Percentiles rank a stretch among this genome's conserved stretches.
phyloP scores from a whole-genome alignment of 345 rosid genomes.

The Salix purpurea region DNA sequence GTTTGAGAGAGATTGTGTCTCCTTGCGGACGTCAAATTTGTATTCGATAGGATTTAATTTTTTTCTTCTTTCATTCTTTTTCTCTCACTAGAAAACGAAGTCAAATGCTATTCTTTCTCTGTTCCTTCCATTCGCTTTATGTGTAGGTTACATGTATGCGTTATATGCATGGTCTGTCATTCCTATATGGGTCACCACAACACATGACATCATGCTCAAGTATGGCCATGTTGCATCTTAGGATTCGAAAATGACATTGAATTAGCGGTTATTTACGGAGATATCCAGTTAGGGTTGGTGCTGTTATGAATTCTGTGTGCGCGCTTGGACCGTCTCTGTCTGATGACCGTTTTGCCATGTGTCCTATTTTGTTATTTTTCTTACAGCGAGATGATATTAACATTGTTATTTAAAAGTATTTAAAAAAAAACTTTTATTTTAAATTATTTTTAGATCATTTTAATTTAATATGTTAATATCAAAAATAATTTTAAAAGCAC shows the following conservation, averaged over 20 bases:
- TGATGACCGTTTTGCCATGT: not conserved
- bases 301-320: not conserved
- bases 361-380: not conserved
- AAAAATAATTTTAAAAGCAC: too few species aligned
- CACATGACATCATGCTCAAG: not conserved
- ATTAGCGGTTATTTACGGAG: not conserved
- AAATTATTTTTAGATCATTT: too few species aligned
- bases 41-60: slow-evolving; percentile 20
- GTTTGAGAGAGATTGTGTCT: slow-evolving; percentile 28
- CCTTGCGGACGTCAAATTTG: slow-evolving; percentile 83
- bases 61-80: slow-evolving; percentile 20
- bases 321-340: not conserved
- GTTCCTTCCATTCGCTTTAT: not conserved
- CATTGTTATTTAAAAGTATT: too few species aligned
- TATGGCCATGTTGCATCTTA: not conserved
- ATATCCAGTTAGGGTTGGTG: not conserved
- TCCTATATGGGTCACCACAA: not conserved
- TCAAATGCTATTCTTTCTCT: slow-evolving; percentile 39
- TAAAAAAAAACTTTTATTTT: too few species aligned
- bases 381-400: too few species aligned
- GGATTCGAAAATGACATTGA: not conserved
- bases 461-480: too few species aligned
- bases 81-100: slow-evolving; percentile 37
- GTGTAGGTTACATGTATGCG: not conserved
- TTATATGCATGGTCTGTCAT: not conserved